A percentile compares a stretch with the other conserved stretches of the same genome.
phyloP scores from a whole-genome alignment of 2,329 filamentous ascomycete genomes.

The Sporothrix brasiliensis region DNA sequence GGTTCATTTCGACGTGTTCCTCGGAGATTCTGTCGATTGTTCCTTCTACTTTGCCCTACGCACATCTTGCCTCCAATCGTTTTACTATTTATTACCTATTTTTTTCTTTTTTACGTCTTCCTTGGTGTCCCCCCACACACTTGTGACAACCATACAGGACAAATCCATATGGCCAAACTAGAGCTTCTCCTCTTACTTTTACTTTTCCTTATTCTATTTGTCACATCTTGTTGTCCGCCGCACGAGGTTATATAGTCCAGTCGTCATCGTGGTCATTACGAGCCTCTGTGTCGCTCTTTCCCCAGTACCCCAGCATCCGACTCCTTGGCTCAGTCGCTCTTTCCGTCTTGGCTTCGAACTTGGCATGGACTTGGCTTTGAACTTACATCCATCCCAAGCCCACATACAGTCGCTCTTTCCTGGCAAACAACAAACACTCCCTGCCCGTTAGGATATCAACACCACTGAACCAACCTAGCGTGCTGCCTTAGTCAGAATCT shows the following conservation, averaged over 20 bases:
- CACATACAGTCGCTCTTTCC: constrained; percentile 1
- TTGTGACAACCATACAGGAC: constrained; percentile 1
- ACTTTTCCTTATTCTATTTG: constrained; percentile 1
- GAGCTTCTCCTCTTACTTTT: not conserved
- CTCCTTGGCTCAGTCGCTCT: not conserved
- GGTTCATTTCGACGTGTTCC: not conserved
- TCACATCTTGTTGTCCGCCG: not conserved
- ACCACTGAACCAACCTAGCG: not conserved
- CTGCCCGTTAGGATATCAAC: not conserved
- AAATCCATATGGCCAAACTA: not conserved
- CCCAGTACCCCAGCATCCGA: not conserved
- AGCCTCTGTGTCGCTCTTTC: constrained; percentile 15
- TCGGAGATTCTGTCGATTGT: not conserved
- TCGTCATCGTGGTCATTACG: not conserved
- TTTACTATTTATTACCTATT: not conserved
- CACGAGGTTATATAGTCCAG: constrained; percentile 18
- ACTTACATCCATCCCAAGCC: not conserved
- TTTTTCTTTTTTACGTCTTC: not conserved
- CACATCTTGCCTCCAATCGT: not conserved
- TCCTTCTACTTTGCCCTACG: not conserved
- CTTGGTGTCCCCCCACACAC: not conserved
- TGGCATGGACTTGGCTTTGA: constrained; percentile 6
- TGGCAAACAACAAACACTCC: not conserved
- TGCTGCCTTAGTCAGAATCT: constrained; percentile 12
- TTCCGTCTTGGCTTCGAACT: constrained; percentile 19